Evolutionary conservation across 805 yeast species (phyloP).

Genomic region (Blastobotrys robertii): DNA sequence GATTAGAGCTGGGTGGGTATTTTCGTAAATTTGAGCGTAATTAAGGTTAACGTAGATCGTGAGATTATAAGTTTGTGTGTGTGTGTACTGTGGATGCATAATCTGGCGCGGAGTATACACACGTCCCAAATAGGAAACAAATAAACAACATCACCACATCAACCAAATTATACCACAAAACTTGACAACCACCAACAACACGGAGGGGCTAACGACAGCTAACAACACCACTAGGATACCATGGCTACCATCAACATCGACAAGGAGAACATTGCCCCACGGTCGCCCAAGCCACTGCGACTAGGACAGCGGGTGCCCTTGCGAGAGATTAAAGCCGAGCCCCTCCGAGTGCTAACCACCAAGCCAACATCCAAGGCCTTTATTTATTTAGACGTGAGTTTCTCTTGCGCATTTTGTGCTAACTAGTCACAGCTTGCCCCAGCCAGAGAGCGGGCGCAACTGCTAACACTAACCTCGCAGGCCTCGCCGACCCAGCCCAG

Average conservation of each 20-base stretch:
- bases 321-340: background rate
- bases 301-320: background rate
- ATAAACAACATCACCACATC: background rate
- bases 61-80: no score
- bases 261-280: slow-evolving; percentile 17
- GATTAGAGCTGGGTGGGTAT: no score
- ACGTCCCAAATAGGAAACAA: slow-evolving; percentile 1
- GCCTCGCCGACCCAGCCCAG: no score
- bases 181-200: background rate
- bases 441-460: background rate
- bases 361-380: background rate
- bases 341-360: no score
- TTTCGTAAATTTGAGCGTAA: no score
- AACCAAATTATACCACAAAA: background rate
- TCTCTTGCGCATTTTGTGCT: background rate
- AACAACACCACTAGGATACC: background rate
- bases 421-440: slow-evolving; percentile 8
- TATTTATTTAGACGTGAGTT: slow-evolving; percentile 2
- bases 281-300: slow-evolving; percentile 11
- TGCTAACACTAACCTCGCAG: background rate
- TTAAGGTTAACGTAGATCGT: no score
- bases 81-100: no score
- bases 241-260: slow-evolving; percentile 1
- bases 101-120: background rate
- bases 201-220: slow-evolving; percentile 2